phyloP scores from a whole-genome alignment of 257 asterid genomes.

The Primulina eburnea region DNA sequence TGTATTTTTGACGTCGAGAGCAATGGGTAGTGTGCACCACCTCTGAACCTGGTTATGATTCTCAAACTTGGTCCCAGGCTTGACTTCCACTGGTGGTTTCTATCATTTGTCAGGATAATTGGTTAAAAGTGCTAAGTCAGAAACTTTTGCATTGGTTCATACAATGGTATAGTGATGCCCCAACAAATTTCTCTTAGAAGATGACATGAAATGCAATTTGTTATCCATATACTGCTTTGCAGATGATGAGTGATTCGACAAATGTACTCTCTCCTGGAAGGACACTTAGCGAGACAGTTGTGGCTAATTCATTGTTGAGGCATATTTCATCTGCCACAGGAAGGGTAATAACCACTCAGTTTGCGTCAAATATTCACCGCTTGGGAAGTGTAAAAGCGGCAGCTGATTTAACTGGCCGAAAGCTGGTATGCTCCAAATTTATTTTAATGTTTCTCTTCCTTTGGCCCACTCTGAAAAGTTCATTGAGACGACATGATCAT shows the following conservation, averaged over 20 bases:
- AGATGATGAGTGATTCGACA: slow-evolving; percentile 99
- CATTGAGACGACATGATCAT: slow-evolving; percentile 25
- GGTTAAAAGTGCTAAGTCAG: not conserved
- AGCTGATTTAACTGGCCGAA: slow-evolving; percentile 95
- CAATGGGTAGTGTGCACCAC: not conserved
- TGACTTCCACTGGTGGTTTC: slow-evolving; percentile 4
- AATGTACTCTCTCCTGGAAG: slow-evolving; percentile 97
- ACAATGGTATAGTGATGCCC: slow-evolving; percentile 8
- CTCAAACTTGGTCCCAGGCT: slow-evolving; percentile 7
- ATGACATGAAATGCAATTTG: slow-evolving; percentile 17
- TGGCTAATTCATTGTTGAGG: slow-evolving; percentile 85
- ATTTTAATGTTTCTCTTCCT: not conserved
- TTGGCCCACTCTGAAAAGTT: slow-evolving; percentile 21
- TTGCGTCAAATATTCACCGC: slow-evolving; percentile 97
- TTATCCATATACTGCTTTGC: slow-evolving; percentile 29
- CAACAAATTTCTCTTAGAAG: not conserved
- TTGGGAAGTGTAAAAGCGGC: slow-evolving; percentile 99
- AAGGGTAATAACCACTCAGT: slow-evolving; percentile 91
- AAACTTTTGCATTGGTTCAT: slow-evolving; percentile 11
- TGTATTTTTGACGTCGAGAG: slow-evolving; percentile 1
- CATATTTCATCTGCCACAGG: slow-evolving; percentile 81
- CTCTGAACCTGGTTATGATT: not conserved
- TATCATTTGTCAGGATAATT: not conserved
- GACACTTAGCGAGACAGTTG: slow-evolving; percentile 88
- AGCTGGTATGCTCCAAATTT: slow-evolving; percentile 58